phyloP scores from a whole-genome alignment of 1,139 yeast genomes.

The Geotrichum restrictum region DNA sequence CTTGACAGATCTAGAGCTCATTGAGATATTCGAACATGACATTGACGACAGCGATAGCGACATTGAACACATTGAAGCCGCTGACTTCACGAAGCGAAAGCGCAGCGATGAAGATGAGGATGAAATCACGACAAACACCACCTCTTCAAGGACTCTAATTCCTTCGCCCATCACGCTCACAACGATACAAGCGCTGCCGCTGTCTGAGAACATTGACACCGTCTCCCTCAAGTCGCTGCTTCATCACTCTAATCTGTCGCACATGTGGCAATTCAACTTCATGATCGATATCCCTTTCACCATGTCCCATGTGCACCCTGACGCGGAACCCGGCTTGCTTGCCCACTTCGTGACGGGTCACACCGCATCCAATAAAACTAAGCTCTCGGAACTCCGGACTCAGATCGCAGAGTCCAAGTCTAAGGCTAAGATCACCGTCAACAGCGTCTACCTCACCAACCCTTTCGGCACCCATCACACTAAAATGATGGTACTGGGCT shows the following conservation, averaged over 20 bases:
- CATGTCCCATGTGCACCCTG: slow-evolving; percentile 27
- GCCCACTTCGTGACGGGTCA: slow-evolving; percentile 32
- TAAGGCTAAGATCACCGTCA: slow-evolving; percentile 26
- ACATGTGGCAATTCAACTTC: slow-evolving; percentile 36
- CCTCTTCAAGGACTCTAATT: not conserved
- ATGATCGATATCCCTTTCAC: slow-evolving; percentile 31
- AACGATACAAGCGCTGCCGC: slow-evolving; percentile 22
- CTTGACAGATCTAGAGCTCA: not conserved
- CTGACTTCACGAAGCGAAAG: not conserved
- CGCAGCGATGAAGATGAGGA: not conserved
- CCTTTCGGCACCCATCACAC: slow-evolving; percentile 38
- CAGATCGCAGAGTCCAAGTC: slow-evolving; percentile 20
- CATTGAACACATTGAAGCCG: not conserved
- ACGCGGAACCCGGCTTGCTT: slow-evolving; percentile 22
- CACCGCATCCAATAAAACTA: slow-evolving; percentile 17
- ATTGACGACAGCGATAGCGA: slow-evolving; percentile 4
- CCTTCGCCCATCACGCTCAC: slow-evolving; percentile 24
- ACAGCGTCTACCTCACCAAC: slow-evolving; percentile 26
- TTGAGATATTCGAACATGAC: not conserved
- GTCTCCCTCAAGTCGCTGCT: slow-evolving; percentile 26
- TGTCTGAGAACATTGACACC: slow-evolving; percentile 24
- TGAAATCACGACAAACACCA: slow-evolving; percentile 1
- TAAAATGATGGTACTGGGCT: slow-evolving; percentile 37
- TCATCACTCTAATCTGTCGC: slow-evolving; percentile 20
- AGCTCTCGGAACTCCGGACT: slow-evolving; percentile 13